phyloP scores from a whole-genome alignment of 202 grass and related monocot species.

The Musa balbisiana region DNA sequence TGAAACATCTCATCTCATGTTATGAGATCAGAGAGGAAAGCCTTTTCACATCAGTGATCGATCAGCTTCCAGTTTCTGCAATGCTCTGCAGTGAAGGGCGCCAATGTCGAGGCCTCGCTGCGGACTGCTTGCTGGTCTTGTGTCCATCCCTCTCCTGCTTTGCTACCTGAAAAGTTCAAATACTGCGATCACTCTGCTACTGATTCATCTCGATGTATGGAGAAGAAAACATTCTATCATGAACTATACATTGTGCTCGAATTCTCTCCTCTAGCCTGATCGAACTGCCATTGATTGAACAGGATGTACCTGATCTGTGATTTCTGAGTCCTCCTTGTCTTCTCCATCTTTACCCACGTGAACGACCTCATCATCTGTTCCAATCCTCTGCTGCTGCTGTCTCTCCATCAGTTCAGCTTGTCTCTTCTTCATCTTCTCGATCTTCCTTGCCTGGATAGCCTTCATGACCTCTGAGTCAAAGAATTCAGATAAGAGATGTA shows the following conservation, averaged over 20 bases:
- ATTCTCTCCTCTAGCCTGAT: no score
- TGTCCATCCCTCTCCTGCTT: slow-evolving; percentile 36
- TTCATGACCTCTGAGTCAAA: slow-evolving; percentile 61
- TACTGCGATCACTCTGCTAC: not conserved
- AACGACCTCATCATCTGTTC: not conserved
- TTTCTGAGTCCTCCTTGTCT: slow-evolving; percentile 15
- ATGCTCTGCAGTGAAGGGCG: slow-evolving; percentile 78
- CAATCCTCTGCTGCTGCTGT: slow-evolving; percentile 19
- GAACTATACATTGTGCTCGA: no score
- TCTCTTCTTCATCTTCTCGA: slow-evolving; percentile 55
- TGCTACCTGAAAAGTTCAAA: slow-evolving; percentile 32
- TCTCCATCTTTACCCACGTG: not conserved
- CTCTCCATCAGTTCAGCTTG: slow-evolving; percentile 15
- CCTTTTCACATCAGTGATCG: no score
- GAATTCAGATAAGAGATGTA: not conserved
- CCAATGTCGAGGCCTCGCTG: slow-evolving; percentile 55
- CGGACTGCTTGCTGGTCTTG: slow-evolving; percentile 28
- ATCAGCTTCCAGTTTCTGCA: slow-evolving; percentile 49
- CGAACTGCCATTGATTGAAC: no score
- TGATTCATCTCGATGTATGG: no score
- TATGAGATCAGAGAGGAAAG: no score
- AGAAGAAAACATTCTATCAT: no score
- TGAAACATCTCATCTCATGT: not conserved
- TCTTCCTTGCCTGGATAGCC: slow-evolving; percentile 62
- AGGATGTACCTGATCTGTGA: slow-evolving; percentile 47